Evolutionary conservation across 2,329 filamentous ascomycete genomes (phyloP), one percentile per base, ranked within the genome.

Genomic region (Diaporthe longicolla): DNA sequence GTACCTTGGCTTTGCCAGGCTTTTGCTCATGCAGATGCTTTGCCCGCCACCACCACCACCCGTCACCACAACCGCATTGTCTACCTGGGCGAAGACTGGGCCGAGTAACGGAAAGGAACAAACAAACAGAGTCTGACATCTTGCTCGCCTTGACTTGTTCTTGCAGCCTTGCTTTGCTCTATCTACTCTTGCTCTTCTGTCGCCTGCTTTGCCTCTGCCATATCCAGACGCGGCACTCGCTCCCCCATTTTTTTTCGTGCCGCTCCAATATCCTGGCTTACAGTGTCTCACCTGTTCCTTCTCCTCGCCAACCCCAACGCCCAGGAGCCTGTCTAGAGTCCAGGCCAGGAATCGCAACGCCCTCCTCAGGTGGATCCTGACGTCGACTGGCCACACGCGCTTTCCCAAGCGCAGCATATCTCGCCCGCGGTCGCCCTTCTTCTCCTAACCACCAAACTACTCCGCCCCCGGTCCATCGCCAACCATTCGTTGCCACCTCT

Each of bases 331-430:
- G 50, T 55, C 26, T 54, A 40, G 40, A 40, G 40, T 8, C 70
- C 57, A 54, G 57, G n/a, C 57, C 70, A 71, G 70, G 57, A 63
- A 63, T 68, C 63, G 63, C 63, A 70, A 63, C 57, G 37, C 70
- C 48, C 35, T 48, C 54, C 57, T 61, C 9, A 50, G 43, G 61
- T 50, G 69, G 59, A 43, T 63, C 57, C 69, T 71, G 69, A 71
- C 69, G 70, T 71, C 70, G 43, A 54, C 57, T 61, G 70, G 70
- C 70, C 29, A 71, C 61, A 73, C 71, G 71, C 63, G 71, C 71
- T 29, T 73, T 45, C 48, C 63, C 54, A 63, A 57, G 48, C 65
- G 66, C 66, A 73, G 57, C 72, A 58, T 65, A 52, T 73, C 58
- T 54, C 45, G 63, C 48, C 59, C 32, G 48, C 48, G 45, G 29